Percentiles rank a stretch among this genome's conserved stretches.
Conservation (phyloP, 139 green algal genomes). For the Bryopsis sp. region DNA sequence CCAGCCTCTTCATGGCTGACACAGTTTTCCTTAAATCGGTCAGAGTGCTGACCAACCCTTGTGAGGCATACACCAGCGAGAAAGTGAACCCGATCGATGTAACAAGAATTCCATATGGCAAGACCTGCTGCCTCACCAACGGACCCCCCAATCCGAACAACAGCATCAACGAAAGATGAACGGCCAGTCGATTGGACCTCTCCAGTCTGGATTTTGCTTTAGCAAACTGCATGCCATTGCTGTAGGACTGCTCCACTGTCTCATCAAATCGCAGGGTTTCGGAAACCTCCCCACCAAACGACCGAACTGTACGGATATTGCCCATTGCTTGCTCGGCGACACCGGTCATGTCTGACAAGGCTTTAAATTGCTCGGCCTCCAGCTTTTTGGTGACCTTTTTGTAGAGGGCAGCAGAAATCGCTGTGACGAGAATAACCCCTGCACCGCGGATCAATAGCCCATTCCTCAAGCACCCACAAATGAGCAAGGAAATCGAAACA, state of each 20-base stretch:
- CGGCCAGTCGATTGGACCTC: slow-evolving; percentile 45
- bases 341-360: slow-evolving; percentile 54
- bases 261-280: slow-evolving; percentile 71
- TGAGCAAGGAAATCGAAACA: no score
- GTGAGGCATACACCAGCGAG: slow-evolving; percentile 73
- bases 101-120: slow-evolving; percentile 69
- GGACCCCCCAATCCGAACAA: slow-evolving; percentile 73
- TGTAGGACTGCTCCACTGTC: slow-evolving; percentile 47
- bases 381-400: slow-evolving; percentile 44
- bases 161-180: slow-evolving; percentile 66
- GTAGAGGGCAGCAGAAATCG: slow-evolving; percentile 62
- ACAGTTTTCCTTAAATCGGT: not conserved
- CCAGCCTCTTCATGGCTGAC: not conserved
- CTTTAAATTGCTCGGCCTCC: slow-evolving; percentile 35
- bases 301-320: slow-evolving; percentile 63
- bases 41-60: slow-evolving; percentile 21
- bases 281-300: slow-evolving; percentile 38
- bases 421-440: slow-evolving; percentile 64
- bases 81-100: slow-evolving; percentile 87
- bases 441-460: not conserved
- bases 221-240: slow-evolving; percentile 59
- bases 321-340: slow-evolving; percentile 51
- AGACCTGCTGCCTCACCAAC: slow-evolving; percentile 51
- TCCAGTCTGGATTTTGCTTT: slow-evolving; percentile 17
- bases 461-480: not conserved